Base-by-base conservation (phyloP, 2,329 filamentous ascomycete genomes). In the Ceratocystis huliohia region DNA sequence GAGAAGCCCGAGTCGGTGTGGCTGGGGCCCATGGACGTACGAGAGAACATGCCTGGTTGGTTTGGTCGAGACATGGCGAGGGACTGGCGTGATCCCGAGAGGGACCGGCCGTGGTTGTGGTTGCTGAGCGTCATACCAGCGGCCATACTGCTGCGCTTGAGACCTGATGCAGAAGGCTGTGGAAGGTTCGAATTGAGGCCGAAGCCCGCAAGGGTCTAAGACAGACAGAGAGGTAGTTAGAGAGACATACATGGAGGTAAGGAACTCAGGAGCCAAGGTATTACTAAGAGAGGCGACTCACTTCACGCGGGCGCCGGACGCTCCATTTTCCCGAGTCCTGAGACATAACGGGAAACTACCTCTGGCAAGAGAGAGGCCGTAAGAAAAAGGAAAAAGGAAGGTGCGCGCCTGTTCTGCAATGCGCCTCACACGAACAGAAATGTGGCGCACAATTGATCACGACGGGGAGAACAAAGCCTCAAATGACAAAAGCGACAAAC, bases 251-350 rank as follows among this genome's bases (percentile, higher is more conserved):
- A 41, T 41, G 13, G 37, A 37, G 41, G 25, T 3, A 8, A 33
- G 15, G 13, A 45, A 22, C 5, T 17, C 1, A 61, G 17, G 33
- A 13, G 22, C 7, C 2, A 20, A 33, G 53, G 30, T 6, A 37
- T 30, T 5, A 13, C 20, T 44, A 64, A 67, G 69, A 66, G 66
- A 65, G 65, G 64, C 48, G 37, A 68, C 83, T 75, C 81, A 95
- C 91, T 83, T 96, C 92, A 82, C 93, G 85, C 71, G 89, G 88
- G 73, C 92, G 88, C 77, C 91, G 91, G 75, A 95, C 90, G 74
- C 91, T 96, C 83, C 93, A 96, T 74, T 94, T 81, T 73, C 88
- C 89, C 69, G 86, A 85, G 73, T 95, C 90, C 78, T 94, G 89
- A 78, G 90, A 90, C 91, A 95, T 95, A 73, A 15, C 64, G 63